Evolutionary conservation across 768 basidiomycete species (phyloP), one percentile per base, ranked within the genome.

Genomic region (Galerina sulciceps): DNA sequence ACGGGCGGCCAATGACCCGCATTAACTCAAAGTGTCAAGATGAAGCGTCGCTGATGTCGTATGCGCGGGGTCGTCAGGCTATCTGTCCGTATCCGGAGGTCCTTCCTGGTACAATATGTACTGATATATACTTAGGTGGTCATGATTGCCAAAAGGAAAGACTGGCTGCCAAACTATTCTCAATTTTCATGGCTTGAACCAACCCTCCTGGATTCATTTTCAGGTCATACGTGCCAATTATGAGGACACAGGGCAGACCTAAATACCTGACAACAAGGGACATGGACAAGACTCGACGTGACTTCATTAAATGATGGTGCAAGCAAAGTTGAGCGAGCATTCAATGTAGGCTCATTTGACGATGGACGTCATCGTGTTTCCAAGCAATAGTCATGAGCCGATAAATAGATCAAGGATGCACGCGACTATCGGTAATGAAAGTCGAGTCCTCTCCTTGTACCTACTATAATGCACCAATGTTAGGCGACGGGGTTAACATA

Each of bases 21-120:
- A 61, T 65, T 65, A 67, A 65, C 62, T 59, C 66, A 67, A 63
- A 60, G 55, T 62, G 62, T 62, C 64, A 61, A 57, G 57, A 59
- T 63, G 60, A 60, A 55, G 47, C 58, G 59, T 57, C 45, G 57
- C 56, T 60, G 52, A 62, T 65, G 60, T 50, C 56, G 57, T 57
- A 51, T 57, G 49, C 43, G 58, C 55, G 61, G 60, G 57, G 61
- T 67, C 54, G 63, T 59, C 57, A 67, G 55, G 63, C 59, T 63
- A 61, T 57, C 54, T 55, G 63, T 63, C 55, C 61, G 61, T 59
- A 61, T 59, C 53, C 55, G 61, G 59, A 52, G 48, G n/a, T 44
- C 43, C 36, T 51, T 35, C 49, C 43, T 44, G 42, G 41, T 52
- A 38, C 58, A 61, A 65, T 61, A 50, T 61, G 44, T 59, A 65